Percentiles rank a stretch among this genome's conserved stretches.
Evolutionary conservation across 352 stramenopile species (phyloP).

Genomic region (Pythium sp.): DNA sequence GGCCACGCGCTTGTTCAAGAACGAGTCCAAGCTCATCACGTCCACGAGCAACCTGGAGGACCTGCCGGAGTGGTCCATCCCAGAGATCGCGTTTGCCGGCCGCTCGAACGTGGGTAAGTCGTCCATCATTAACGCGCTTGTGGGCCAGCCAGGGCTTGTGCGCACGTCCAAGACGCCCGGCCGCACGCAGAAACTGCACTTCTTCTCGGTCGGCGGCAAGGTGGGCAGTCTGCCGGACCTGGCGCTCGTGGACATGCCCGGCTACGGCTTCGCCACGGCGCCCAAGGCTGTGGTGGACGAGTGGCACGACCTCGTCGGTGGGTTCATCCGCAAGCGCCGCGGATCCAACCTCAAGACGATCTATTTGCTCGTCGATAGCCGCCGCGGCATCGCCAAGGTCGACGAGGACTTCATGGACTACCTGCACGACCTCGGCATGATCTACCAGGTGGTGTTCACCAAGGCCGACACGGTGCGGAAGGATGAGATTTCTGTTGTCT

Average conservation of each 20-base stretch:
- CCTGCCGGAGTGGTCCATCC: constrained; percentile 63
- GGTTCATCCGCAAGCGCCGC: constrained; percentile 66
- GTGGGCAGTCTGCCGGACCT: constrained; percentile 62
- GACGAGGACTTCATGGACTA: constrained; percentile 90
- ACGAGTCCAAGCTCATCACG: constrained; percentile 63
- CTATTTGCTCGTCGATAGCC: constrained; percentile 77
- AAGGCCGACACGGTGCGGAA: constrained; percentile 71
- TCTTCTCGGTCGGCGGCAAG: constrained; percentile 80
- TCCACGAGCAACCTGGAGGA: constrained; percentile 51
- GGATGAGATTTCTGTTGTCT: background rate
- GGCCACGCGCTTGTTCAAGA: constrained; percentile 60
- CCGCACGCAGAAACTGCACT: constrained; percentile 77
- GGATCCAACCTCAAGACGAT: constrained; percentile 71
- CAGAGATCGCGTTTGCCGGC: constrained; percentile 83
- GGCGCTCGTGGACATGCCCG: constrained; percentile 82
- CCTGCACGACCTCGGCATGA: constrained; percentile 69
- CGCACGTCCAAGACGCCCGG: constrained; percentile 86
- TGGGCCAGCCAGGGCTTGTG: constrained; percentile 60
- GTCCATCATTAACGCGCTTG: constrained; percentile 85
- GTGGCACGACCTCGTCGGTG: constrained; percentile 79
- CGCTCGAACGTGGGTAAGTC: constrained; percentile 90
- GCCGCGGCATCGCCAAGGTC: constrained; percentile 67
- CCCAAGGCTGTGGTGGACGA: constrained; percentile 70
- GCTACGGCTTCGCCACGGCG: constrained; percentile 82
- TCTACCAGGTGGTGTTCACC: constrained; percentile 91